A percentile compares a stretch with the other conserved stretches of the same genome.
These are phyloP conservation scores for Pisolithus sp. DNA, from an alignment of 768 basidiomycete genomes.

Conservation along the genomic window DNA sequence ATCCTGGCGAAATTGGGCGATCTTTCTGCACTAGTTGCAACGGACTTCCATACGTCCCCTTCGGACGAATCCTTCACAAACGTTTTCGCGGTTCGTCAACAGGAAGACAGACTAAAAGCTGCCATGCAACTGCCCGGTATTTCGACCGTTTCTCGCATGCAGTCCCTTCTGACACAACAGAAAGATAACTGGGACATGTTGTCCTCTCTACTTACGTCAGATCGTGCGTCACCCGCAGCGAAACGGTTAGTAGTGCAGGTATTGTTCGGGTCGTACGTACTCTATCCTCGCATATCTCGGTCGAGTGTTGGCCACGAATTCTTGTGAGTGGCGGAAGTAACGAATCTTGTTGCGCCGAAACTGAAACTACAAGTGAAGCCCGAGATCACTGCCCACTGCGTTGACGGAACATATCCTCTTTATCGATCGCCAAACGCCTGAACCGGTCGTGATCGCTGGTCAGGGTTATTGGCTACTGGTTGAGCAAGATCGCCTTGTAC, in stretches of 20 bases:
- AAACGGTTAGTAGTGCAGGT: conserved; percentile 53
- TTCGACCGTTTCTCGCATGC: background rate
- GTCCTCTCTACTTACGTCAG: conserved; percentile 39
- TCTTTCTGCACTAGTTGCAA: conserved; percentile 25
- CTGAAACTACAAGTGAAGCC: conserved; percentile 6
- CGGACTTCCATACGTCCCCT: conserved; percentile 12
- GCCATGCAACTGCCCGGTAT: conserved; percentile 66
- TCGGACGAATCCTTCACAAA: conserved; percentile 14
- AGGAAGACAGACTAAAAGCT: conserved; percentile 49
- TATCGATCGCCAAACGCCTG: conserved; percentile 11
- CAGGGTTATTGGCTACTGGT: conserved; percentile 7
- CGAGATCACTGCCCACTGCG: conserved; percentile 8
- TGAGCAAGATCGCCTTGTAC: conserved; percentile 24
- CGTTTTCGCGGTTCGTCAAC: conserved; percentile 35
- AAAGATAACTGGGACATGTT: conserved; percentile 53
- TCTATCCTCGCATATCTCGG: conserved; percentile 34
- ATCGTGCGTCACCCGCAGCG: conserved; percentile 51
- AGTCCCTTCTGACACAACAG: conserved; percentile 7
- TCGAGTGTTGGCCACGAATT: conserved; percentile 8
- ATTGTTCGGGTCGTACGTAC: conserved; percentile 48
- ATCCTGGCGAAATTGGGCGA: conserved; percentile 49
- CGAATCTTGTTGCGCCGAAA: background rate
- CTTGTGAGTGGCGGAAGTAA: conserved; percentile 14
- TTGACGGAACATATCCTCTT: conserved; percentile 17
- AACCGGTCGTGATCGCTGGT: conserved; percentile 3